Conservation (phyloP, 2,329 filamentous ascomycete genomes). For the Talaromyces atroroseus region DNA sequence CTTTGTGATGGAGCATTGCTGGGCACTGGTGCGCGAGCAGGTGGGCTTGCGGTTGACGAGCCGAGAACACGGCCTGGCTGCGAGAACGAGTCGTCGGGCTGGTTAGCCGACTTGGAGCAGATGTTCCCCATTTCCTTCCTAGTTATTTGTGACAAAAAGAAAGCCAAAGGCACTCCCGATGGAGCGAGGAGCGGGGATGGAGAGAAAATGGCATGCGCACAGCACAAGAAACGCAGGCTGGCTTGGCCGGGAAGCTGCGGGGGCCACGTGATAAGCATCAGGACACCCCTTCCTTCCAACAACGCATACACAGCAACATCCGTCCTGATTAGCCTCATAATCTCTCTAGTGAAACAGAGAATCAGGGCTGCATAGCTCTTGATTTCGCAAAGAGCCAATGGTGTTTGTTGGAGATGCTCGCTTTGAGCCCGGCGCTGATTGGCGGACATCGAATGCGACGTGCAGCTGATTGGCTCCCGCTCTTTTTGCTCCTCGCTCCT, state of each 20-base stretch:
- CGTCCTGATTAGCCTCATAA: too few relatives aligned
- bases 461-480: not conserved
- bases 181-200: not conserved
- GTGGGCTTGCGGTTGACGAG: constrained; percentile 43
- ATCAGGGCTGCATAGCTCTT: too few relatives aligned
- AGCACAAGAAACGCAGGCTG: too few relatives aligned
- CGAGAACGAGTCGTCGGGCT: constrained; percentile 57
- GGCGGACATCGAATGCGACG: not conserved
- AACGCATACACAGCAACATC: too few relatives aligned
- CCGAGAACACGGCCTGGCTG: constrained; percentile 68
- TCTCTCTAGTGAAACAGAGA: too few relatives aligned
- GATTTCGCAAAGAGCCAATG: too few relatives aligned
- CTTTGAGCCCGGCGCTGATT: not conserved
- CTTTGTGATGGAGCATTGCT: constrained; percentile 41
- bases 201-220: too few relatives aligned
- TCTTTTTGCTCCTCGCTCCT: not conserved
- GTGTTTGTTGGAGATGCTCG: not conserved
- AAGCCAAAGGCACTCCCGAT: not conserved
- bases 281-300: too few relatives aligned
- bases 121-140: constrained; percentile 67
- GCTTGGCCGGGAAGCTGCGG: constrained; percentile 8
- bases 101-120: constrained; percentile 65
- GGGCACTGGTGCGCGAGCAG: constrained; percentile 46
- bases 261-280: constrained; percentile 8
- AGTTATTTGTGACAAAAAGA: not conserved